Evolutionary conservation across 2,329 filamentous ascomycete species (phyloP).

Genomic region (Colletotrichum nymphaeae): DNA sequence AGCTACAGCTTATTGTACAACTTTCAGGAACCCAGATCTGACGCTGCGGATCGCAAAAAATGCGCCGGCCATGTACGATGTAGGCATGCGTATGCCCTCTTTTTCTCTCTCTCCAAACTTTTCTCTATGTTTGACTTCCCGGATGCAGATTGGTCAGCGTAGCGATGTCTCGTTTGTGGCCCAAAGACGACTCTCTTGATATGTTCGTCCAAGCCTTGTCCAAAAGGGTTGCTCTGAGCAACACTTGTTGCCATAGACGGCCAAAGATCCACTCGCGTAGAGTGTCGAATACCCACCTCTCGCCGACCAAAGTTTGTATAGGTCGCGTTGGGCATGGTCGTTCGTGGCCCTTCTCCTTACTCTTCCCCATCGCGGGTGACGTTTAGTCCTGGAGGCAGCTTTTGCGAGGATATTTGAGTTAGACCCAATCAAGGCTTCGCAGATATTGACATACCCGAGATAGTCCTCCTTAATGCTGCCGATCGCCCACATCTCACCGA

Average conservation of each 20-base stretch:
- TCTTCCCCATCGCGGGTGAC: neutral
- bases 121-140: conserved; percentile 30
- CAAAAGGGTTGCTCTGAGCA: conserved; percentile 13
- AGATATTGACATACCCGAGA: conserved; percentile 64
- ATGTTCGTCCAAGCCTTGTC: neutral
- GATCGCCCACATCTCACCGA: conserved; percentile 95
- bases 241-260: neutral
- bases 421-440: neutral
- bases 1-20: conserved; percentile 26
- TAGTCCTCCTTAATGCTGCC: conserved; percentile 94
- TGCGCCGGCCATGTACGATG: neutral
- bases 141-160: conserved; percentile 6
- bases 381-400: conserved; percentile 37
- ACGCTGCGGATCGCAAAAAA: conserved; percentile 3
- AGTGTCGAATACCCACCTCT: neutral
- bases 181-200: conserved; percentile 6
- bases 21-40: conserved; percentile 5
- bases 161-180: conserved; percentile 9
- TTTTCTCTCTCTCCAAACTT: conserved; percentile 19
- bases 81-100: conserved; percentile 23
- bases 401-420: conserved; percentile 27
- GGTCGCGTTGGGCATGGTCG: neutral
- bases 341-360: neutral
- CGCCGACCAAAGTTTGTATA: neutral
- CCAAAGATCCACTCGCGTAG: neutral